Evolutionary conservation across 108 stramenopile genomes (phyloP).

Genomic region (Aureococcus anophagefferens): DNA sequence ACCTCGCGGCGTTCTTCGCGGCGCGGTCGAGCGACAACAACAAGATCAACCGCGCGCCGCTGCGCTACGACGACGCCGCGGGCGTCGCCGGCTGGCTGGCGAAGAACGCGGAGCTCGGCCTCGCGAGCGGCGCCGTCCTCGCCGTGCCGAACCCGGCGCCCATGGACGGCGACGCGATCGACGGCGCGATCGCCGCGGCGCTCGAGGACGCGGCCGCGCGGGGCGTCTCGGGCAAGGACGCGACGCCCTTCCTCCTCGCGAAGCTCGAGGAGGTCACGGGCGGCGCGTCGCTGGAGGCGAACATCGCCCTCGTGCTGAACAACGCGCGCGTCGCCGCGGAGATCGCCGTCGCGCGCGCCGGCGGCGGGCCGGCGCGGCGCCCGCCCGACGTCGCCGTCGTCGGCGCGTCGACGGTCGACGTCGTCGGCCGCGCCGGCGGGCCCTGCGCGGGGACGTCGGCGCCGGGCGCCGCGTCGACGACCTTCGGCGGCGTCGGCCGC

Average conservation of each 20-base stretch:
- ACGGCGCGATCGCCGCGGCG: conserved; percentile 68
- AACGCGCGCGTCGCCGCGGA: conserved; percentile 80
- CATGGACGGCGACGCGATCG: conserved; percentile 59
- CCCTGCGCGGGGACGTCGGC: conserved; percentile 18
- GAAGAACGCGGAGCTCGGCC: conserved; percentile 41
- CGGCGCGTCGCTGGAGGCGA: conserved; percentile 45
- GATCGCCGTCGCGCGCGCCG: conserved; percentile 55
- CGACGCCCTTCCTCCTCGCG: conserved; percentile 82
- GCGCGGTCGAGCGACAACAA: not conserved
- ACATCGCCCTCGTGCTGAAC: conserved; percentile 78
- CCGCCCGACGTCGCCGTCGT: too few species aligned
- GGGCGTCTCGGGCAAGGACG: conserved; percentile 65
- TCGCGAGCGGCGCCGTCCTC: conserved; percentile 72
- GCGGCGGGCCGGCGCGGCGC: too few species aligned
- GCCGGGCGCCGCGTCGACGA: conserved; percentile 22
- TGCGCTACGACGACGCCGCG: conserved; percentile 50
- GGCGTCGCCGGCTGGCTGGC: conserved; percentile 63
- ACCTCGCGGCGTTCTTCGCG: conserved; percentile 97
- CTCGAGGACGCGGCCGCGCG: conserved; percentile 50
- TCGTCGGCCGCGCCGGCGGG: not conserved
- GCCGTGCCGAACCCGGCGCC: conserved; percentile 89
- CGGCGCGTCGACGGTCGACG: not conserved
- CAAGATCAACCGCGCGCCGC: conserved; percentile 20
- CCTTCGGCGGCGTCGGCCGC: conserved; percentile 39
- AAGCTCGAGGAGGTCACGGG: conserved; percentile 32